phyloP scores from a whole-genome alignment of 106 monocot species.

The Acorus calamus region DNA sequence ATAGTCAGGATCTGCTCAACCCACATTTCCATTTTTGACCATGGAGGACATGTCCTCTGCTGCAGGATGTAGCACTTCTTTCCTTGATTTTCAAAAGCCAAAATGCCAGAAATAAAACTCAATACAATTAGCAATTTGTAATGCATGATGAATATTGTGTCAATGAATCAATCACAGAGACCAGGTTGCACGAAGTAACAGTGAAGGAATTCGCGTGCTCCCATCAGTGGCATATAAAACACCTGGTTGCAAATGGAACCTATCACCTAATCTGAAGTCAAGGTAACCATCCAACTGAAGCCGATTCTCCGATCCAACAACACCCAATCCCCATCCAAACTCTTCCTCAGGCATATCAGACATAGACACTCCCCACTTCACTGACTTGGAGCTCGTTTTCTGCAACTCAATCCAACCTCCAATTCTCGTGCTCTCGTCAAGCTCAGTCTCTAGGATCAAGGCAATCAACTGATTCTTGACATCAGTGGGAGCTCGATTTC shows the following conservation, averaged over 20 bases:
- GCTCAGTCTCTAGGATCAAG: constrained; percentile 52
- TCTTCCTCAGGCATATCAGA: constrained; percentile 63
- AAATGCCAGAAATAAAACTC: too few relatives aligned
- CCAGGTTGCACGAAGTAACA: constrained; percentile 60
- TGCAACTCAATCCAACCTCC: constrained; percentile 67
- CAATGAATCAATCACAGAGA: constrained; percentile 28
- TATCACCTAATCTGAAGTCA: constrained; percentile 45
- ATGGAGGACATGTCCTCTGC: too few relatives aligned
- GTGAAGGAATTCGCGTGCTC: constrained; percentile 22
- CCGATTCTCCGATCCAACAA: constrained; percentile 27
- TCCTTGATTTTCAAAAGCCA: too few relatives aligned
- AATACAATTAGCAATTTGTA: not conserved
- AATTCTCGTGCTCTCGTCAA: constrained; percentile 38
- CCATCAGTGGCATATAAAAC: constrained; percentile 43
- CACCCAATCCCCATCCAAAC: constrained; percentile 71
- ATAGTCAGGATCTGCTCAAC: too few relatives aligned
- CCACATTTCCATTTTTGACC: too few relatives aligned
- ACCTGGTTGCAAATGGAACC: constrained; percentile 53
- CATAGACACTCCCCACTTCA: constrained; percentile 47
- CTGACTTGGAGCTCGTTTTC: constrained; percentile 15
- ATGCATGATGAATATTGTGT: not conserved
- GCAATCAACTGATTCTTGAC: constrained; percentile 11
- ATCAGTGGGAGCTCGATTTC: not conserved
- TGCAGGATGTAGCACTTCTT: too few relatives aligned
- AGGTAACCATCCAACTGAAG: constrained; percentile 72